Percentiles rank a stretch among this genome's conserved stretches.
Evolutionary conservation across 768 basidiomycete genomes (phyloP).

Genomic region (Pholiota conissans): DNA sequence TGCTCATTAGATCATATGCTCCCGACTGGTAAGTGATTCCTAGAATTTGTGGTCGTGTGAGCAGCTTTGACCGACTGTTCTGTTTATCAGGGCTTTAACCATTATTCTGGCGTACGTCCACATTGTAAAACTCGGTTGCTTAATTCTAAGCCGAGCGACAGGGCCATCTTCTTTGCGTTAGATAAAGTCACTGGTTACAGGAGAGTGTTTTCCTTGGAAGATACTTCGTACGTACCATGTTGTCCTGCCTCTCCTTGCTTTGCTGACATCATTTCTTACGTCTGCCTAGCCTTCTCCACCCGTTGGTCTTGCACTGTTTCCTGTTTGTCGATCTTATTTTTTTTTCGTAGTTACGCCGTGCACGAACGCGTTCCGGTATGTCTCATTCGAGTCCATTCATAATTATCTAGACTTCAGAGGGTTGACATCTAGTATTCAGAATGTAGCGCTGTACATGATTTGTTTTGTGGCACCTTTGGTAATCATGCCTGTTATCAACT

Average conservation of each 20-base stretch:
- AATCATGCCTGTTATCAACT: conserved; percentile 68
- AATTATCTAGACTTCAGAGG: no score
- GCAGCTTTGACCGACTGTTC: not conserved
- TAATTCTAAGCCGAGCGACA: conserved; percentile 22
- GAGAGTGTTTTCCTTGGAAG: conserved; percentile 75
- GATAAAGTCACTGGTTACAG: conserved; percentile 71
- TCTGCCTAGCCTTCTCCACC: conserved; percentile 38
- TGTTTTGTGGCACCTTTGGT: conserved; percentile 64
- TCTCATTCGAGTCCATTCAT: not conserved
- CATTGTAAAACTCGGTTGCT: not conserved
- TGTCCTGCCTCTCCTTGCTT: not conserved
- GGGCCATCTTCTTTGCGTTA: conserved; percentile 62
- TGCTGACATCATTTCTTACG: conserved; percentile 18
- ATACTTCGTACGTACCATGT: conserved; percentile 60
- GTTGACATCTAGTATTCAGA: conserved; percentile 27
- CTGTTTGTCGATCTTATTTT: not conserved
- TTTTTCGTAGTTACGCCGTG: conserved; percentile 52
- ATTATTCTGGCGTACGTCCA: conserved; percentile 61
- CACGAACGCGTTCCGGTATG: conserved; percentile 80
- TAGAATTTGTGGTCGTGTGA: not conserved
- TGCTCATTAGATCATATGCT: conserved; percentile 62
- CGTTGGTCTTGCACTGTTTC: conserved; percentile 30
- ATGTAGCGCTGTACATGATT: conserved; percentile 51
- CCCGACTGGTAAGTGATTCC: conserved; percentile 66
- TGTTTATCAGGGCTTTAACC: conserved; percentile 58